A percentile compares a stretch with the other conserved stretches of the same genome.
Evolutionary conservation across 2,329 filamentous ascomycete species (phyloP).

Genomic region (Epichloe uncinata): DNA sequence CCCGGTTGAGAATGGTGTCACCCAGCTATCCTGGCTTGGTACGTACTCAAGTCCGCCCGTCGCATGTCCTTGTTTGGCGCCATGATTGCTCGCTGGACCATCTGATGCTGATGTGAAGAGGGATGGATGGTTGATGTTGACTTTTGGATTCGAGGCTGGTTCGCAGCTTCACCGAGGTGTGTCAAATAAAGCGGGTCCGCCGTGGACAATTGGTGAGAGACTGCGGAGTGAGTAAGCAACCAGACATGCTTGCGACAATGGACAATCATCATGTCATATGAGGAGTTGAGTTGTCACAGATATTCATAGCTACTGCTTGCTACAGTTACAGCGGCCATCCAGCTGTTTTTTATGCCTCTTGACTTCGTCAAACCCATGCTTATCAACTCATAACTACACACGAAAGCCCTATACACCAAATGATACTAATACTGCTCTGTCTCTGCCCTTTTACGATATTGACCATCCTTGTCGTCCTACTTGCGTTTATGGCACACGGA

Average conservation of each 20-base stretch:
- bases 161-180: neutral
- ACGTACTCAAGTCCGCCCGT: conserved; percentile 30
- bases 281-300: neutral
- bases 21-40: neutral
- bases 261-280: too few species aligned
- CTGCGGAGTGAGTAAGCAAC: too few species aligned
- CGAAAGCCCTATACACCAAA: neutral
- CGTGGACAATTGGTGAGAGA: too few species aligned
- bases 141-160: neutral
- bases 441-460: neutral
- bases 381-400: neutral
- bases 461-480: neutral
- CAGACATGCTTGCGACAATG: too few species aligned
- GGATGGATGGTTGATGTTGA: neutral
- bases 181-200: conserved; percentile 2
- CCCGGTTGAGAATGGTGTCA: neutral
- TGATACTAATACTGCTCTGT: neutral
- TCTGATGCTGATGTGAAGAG: neutral
- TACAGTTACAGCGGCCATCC: neutral
- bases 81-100: conserved; percentile 17
- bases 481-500: conserved; percentile 35
- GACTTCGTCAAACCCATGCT: neutral
- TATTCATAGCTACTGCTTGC: neutral
- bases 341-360: neutral
- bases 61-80: conserved; percentile 31